Base-by-base conservation (phyloP, 176 grass and related monocot genomes). In the Carex cristatella region DNA sequence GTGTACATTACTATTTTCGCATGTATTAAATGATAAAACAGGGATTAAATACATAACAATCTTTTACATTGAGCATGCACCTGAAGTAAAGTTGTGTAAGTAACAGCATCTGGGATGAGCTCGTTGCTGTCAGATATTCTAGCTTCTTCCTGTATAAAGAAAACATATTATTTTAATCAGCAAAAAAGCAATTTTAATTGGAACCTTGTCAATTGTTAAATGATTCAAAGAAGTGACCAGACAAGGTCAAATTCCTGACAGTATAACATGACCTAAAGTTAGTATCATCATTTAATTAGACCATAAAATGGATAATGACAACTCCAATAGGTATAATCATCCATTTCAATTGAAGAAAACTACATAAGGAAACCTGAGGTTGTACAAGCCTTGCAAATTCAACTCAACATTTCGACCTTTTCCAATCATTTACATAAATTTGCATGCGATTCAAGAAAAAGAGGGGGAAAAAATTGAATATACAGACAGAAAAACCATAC, bases 41-140 rank as follows among this genome's bases (percentile, higher is more conserved):
- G 59, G 27, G 79, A 65, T 65, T 81, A 19, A 16, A 68, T 38
- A 72, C 28, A 62, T 27, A 32, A 61, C n/a, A 60, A 33, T 38
- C 32, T 15, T 51, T 1, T 56, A 42, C 14, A 44, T 7, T 18
- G 51, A 74, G 59, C 5, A 65, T 66, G 65, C 84, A 98, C 95
- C 92, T 94, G 92, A 79, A 94, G 91, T 85, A 94, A 86, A 69
- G 89, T 94, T 85, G 95, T 94, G 88, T 98, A 98, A 46, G 92
- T 98, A 87, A 98, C 69, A 83, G 88, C 84, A 88, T 94, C 95
- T 2, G 95, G 92, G 31, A 93, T 88, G 82, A 98, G 91, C 61
- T 91, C 80, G 58, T 78, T 76, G 79, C 89, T 87, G 79, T 56
- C 85, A 85, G 75, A 87, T 69, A 54, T 90, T 71, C 51, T 86